Conservation (phyloP, 1,284 basidiomycete genomes). For the Spongiforma sp. region DNA sequence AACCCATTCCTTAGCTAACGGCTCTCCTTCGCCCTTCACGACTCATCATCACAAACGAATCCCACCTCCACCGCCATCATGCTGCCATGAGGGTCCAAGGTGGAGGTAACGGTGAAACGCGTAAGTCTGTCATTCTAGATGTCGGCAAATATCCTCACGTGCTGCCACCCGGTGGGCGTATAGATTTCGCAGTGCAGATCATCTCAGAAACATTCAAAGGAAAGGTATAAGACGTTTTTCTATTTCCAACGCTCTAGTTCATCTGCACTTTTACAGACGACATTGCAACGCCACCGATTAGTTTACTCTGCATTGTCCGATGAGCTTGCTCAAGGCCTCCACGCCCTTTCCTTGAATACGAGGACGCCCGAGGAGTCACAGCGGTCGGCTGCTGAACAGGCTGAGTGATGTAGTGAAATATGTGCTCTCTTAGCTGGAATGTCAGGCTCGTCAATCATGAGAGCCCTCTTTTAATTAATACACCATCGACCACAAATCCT, state of each 20-base stretch:
- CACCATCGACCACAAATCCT: conserved; percentile 22
- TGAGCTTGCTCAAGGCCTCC: conserved; percentile 71
- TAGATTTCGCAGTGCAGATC: conserved; percentile 78
- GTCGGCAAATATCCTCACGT: conserved; percentile 28
- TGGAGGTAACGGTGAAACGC: conserved; percentile 69
- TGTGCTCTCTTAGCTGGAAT: conserved; percentile 11
- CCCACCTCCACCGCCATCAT: conserved; percentile 80
- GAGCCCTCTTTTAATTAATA: conserved; percentile 37
- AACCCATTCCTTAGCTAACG: conserved; percentile 54
- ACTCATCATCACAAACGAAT: conserved; percentile 73
- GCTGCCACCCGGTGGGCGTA: conserved; percentile 23
- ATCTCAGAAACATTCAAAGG: conserved; percentile 73
- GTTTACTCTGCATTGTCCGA: conserved; percentile 72
- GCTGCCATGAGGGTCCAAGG: conserved; percentile 71
- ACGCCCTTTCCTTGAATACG: conserved; percentile 78
- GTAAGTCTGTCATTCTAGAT: conserved; percentile 51
- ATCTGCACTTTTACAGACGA: conserved; percentile 49
- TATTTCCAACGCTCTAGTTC: conserved; percentile 5
- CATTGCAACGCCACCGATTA: conserved; percentile 80
- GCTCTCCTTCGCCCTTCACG: conserved; percentile 59
- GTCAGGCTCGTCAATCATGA: conserved; percentile 37
- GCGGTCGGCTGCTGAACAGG: conserved; percentile 25
- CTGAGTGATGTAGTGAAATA: conserved; percentile 33
- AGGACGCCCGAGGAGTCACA: conserved; percentile 63
- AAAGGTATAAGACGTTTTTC: conserved; percentile 54